Evolutionary conservation across 441 rosid species (phyloP), one percentile per base, ranked within the genome.

Genomic region (Mallotus repandus): DNA sequence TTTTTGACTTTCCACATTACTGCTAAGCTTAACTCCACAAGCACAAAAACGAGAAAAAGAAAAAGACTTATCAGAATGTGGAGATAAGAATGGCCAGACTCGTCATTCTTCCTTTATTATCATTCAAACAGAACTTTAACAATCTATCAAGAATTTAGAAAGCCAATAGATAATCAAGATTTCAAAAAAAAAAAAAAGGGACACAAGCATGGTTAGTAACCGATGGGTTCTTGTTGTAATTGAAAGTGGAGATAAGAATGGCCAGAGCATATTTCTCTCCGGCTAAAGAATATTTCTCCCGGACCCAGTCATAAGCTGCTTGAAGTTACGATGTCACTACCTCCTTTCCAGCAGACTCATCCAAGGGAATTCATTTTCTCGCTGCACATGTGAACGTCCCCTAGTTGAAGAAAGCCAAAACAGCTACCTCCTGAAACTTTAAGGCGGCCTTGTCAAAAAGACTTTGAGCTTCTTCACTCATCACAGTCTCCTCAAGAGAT

Each of bases 321-420:
- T 88, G 94, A 80, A 95, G 98, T 83, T 92, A 92, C 6, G 78
- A 78, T 0, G 87, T 76, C 11, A 89, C 89, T 18, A 67, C 79
- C 62, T 91, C 90, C 65, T 89, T 89, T 11, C 83, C 91, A 5
- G 91, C 88, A 8, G 96, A 84, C 79, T 94, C 97, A 7, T 94
- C 98, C 49, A 95, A 82, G 9, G 99, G 99, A 81, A 95, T 92
- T 52, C 94, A 88, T 83, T 92, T 95, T 68, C 99, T 91, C 18
- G 98, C 99, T 3, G 99, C 97, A 74, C 99, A 95, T 95, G 72
- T 95, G 97, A 67, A 91, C 97, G 70, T 94, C 45, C 98, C 98
- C 98, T 97, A 94, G 68, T 94, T 94, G 81, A 92, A 94, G 84
- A 87, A 90, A 64, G 98, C 98, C 70, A 95, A 78, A 13, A 98